Evolutionary conservation across 73 alveolate species (phyloP).

Genomic region (Tetrahymena elliotti): DNA sequence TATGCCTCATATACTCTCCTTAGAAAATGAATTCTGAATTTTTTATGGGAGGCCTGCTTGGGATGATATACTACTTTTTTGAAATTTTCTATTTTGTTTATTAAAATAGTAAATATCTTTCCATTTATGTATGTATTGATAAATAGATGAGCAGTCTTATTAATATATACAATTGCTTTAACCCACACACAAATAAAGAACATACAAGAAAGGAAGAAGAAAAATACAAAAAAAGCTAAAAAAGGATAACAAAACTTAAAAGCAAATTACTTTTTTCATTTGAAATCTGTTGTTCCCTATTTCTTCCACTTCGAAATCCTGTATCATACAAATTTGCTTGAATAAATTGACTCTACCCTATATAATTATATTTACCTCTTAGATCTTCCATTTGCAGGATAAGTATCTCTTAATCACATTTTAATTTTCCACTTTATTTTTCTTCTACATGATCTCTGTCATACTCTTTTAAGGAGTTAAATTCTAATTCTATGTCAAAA

Average conservation of each 20-base stretch:
- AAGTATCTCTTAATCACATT: not conserved
- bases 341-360: not conserved
- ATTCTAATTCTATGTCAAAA: not conserved
- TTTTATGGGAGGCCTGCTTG: not conserved
- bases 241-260: not conserved
- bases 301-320: not conserved
- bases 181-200: not conserved
- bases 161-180: not conserved
- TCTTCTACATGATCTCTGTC: not conserved
- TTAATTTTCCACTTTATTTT: not conserved
- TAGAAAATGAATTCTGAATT: not conserved
- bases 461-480: not conserved
- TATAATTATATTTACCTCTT: not conserved
- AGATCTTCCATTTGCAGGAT: not conserved
- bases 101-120: not conserved
- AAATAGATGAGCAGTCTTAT: not conserved
- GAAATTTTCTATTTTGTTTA: not conserved
- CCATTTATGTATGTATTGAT: not conserved
- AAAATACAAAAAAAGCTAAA: not conserved
- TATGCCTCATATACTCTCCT: not conserved
- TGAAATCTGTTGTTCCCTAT: not conserved
- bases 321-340: not conserved
- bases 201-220: not conserved
- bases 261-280: not conserved
- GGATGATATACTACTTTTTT: not conserved